A percentile compares a stretch with the other conserved stretches of the same genome.
Conservation (phyloP, 129 eudicot genomes). For the Apium graveolens region DNA sequence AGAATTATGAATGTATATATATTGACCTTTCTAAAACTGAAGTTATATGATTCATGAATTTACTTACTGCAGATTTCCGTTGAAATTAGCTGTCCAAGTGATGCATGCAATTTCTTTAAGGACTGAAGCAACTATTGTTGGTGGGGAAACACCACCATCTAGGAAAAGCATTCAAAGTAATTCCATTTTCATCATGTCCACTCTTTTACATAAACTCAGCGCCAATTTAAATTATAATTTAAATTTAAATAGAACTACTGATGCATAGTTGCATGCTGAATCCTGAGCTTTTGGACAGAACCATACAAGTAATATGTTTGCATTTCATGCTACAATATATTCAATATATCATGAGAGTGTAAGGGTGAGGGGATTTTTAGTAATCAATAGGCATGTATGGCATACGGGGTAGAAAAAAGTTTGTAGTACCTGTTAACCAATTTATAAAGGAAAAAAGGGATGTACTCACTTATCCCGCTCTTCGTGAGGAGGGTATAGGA, state of each 20-base stretch:
- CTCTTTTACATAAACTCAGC: not conserved
- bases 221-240: not conserved
- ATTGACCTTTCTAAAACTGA: not conserved
- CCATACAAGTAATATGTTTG: slow-evolving; percentile 98
- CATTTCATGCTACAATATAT: slow-evolving; percentile 94
- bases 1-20: not conserved
- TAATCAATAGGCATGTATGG: no score
- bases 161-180: slow-evolving; percentile 74
- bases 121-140: slow-evolving; percentile 78
- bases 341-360: no score
- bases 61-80: slow-evolving; percentile 58
- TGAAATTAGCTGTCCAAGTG: slow-evolving; percentile 93
- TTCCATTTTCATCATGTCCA: not conserved
- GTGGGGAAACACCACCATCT: slow-evolving; percentile 60
- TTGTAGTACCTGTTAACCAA: no score
- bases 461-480: no score
- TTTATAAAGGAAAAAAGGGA: no score
- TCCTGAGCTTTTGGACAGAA: slow-evolving; percentile 50
- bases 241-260: not conserved
- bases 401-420: no score
- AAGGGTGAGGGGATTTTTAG: no score
- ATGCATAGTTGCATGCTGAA: not conserved
- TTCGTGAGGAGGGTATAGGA: no score
- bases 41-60: slow-evolving; percentile 8
- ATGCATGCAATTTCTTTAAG: slow-evolving; percentile 91